A percentile compares a stretch with the other conserved stretches of the same genome.
Evolutionary conservation across 192 early-diverging fungal species (phyloP).

Genomic region (Piromyces sp.): DNA sequence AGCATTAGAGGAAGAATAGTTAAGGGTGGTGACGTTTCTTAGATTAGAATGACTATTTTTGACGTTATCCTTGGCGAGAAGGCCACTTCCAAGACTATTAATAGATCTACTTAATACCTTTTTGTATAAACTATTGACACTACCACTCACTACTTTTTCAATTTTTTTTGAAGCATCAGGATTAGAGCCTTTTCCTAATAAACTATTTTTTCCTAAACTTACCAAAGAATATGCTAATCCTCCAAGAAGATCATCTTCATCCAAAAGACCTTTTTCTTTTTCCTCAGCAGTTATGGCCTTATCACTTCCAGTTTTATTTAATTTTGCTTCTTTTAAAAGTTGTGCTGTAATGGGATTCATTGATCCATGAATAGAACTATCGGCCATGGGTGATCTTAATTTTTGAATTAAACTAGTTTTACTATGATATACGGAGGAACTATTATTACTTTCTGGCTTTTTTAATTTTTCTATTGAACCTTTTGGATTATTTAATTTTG

Average conservation of each 20-base stretch:
- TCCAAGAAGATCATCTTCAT: background rate
- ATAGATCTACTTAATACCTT: background rate
- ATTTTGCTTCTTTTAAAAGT: background rate
- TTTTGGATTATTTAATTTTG: background rate
- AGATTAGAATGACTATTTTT: background rate
- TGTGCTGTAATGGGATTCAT: background rate
- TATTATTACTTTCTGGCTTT: background rate
- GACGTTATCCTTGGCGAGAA: background rate
- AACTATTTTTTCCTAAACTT: background rate
- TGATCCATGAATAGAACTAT: background rate
- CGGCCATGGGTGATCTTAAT: background rate
- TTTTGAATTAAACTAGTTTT: background rate
- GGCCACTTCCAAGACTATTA: background rate
- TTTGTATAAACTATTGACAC: background rate
- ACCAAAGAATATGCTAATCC: background rate
- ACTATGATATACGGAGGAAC: background rate
- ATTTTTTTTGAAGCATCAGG: background rate
- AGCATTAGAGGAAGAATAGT: background rate
- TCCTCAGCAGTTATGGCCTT: too few relatives aligned
- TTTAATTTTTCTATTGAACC: background rate
- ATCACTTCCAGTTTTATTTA: too few relatives aligned
- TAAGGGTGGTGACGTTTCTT: background rate
- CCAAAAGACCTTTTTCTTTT: background rate
- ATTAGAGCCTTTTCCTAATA: background rate
- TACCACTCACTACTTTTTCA: background rate